Conservation (phyloP, 116 monocot species). For the Posidonia oceanica region DNA sequence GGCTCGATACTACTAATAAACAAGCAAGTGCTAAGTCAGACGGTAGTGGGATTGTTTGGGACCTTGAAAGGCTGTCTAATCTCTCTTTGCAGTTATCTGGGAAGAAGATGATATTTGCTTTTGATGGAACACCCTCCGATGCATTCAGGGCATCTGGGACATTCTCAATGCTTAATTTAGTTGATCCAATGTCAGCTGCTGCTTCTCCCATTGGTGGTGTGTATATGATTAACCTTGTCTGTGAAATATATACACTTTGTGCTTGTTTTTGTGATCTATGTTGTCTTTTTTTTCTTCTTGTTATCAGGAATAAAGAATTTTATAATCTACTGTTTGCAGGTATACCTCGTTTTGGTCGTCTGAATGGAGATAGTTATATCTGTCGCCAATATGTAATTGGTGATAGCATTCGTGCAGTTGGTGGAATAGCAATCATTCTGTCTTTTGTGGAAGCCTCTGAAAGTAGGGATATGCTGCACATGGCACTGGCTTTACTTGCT, state of each 20-base stretch:
- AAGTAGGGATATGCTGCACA: conserved; percentile 93
- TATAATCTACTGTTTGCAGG: conserved; percentile 32
- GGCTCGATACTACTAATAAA: conserved; percentile 43
- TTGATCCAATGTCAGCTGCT: conserved; percentile 90
- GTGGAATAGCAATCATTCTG: conserved; percentile 87
- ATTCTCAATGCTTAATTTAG: conserved; percentile 86
- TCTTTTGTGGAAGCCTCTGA: conserved; percentile 92
- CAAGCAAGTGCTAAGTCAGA: conserved; percentile 58
- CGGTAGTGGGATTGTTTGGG: conserved; percentile 93
- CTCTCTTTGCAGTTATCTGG: conserved; percentile 79
- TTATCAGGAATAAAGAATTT: not conserved
- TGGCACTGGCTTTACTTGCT: conserved; percentile 76
- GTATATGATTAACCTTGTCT: conserved; percentile 8
- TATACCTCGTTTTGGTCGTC: conserved; percentile 93
- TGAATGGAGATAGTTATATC: conserved; percentile 84
- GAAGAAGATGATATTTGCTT: conserved; percentile 95
- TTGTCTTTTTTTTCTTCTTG: conserved; percentile 1
- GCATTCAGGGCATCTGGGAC: conserved; percentile 77
- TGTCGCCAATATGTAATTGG: conserved; percentile 81
- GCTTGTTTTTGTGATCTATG: not conserved
- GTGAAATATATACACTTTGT: not conserved
- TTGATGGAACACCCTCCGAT: conserved; percentile 93
- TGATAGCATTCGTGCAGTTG: conserved; percentile 81
- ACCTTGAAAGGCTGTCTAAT: conserved; percentile 69
- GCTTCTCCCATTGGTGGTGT: conserved; percentile 98